Base-by-base conservation (phyloP, 2,329 filamentous ascomycete species). In the Xylariaceae sp. region DNA sequence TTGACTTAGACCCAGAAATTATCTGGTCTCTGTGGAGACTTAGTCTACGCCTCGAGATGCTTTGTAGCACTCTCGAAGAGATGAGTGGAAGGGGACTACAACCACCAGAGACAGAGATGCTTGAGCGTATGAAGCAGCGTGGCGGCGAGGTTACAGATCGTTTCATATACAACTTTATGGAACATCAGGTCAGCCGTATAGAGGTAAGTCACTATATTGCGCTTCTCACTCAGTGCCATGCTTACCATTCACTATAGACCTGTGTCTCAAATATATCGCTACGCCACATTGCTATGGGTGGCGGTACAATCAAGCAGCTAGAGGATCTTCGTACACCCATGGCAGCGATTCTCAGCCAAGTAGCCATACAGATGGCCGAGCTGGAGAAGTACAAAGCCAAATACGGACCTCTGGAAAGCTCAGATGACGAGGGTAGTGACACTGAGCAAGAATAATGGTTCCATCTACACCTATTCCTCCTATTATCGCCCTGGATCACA, bases 161-260 rank as follows among this genome's bases (percentile, higher is more conserved):
- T 42, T 92, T 95, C 67, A 72, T 97, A 67, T 70, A 95, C 45
- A 90, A 88, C 60, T 89, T 98, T 60, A 79, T 97, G 65, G 91
- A 95, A 64, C 91, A 97, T 64, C 90, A 96, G 75, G 86, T 98
- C 56, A 91, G 87, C 64, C 82, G 93, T 60, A 94, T 98, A 64
- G 93, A 98, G 82, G 90, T 94, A 74, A 68, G 84, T 69, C 25
- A n/a, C n/a, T n/a, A n/a, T n/a, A n/a, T n/a, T n/a, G n/a, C n/a
- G n/a, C 27, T 16, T 21, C 20, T 20, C 17, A 12, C 42, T 35
- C 32, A 22, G 33, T 23, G 32, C 42, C 48, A 32, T 27, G 12
- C 58, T 67, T 55, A 67, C 49, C n/a, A 27, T 12, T 33, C 17
- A 22, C 14, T 8, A 43, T 55, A 94, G 89, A 85, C 88, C 41